These are phyloP conservation scores for Byssothecium circinans DNA, from an alignment of 2,329 filamentous ascomycete genomes.

Conservation along the genomic window DNA sequence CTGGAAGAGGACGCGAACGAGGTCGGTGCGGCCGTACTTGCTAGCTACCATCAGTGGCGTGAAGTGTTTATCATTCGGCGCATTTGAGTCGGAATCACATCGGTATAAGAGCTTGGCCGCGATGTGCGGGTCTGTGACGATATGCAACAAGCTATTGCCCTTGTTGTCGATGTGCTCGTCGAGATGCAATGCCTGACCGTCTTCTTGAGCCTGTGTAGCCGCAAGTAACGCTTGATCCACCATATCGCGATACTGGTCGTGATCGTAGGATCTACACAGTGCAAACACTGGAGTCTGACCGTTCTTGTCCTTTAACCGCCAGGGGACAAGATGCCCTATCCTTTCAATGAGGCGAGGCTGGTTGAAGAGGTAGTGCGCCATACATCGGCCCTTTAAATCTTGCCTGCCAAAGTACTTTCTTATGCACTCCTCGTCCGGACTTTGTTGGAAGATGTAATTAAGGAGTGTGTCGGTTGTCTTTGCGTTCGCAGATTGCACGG, in stretches of 20 bases:
- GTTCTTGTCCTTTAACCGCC: constrained; percentile 91
- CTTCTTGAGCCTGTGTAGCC: constrained; percentile 73
- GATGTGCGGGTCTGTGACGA: constrained; percentile 82
- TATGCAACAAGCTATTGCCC: constrained; percentile 93
- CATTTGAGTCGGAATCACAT: constrained; percentile 95
- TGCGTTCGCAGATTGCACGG: constrained; percentile 78
- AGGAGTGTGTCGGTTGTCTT: constrained; percentile 76
- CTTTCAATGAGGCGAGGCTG: constrained; percentile 76
- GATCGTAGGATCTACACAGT: constrained; percentile 91
- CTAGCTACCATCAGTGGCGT: constrained; percentile 97
- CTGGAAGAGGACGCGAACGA: constrained; percentile 83
- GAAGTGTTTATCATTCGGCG: constrained; percentile 90
- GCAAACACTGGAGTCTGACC: constrained; percentile 98
- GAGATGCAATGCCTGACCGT: constrained; percentile 78
- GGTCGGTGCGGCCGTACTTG: constrained; percentile 94
- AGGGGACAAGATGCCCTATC: constrained; percentile 78
- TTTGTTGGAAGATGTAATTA: constrained; percentile 64
- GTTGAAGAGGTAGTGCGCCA: constrained; percentile 96
- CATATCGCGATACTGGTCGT: constrained; percentile 84
- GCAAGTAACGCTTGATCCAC: constrained; percentile 77
- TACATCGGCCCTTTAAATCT: constrained; percentile 83
- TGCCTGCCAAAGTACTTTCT: constrained; percentile 71
- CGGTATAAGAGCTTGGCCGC: constrained; percentile 74
- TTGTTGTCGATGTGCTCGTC: constrained; percentile 92
- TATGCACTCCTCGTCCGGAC: constrained; percentile 59